A percentile compares a stretch with the other conserved stretches of the same genome.
These are phyloP conservation scores for Haplographium delicatum DNA, from an alignment of 495 filamentous ascomycete genomes.

Conservation along the genomic window DNA sequence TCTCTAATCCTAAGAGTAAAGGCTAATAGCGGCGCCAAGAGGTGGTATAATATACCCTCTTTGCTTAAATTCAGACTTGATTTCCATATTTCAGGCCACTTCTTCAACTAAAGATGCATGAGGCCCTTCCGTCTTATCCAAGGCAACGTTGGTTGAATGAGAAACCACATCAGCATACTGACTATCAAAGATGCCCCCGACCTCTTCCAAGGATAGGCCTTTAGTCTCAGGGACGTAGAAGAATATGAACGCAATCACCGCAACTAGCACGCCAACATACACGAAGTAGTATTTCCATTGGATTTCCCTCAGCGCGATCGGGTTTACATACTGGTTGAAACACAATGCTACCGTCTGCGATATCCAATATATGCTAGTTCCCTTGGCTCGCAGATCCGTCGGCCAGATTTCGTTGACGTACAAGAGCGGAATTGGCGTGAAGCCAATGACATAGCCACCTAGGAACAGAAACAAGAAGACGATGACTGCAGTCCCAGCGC, in stretches of 20 bases:
- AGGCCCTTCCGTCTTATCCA: too few species aligned
- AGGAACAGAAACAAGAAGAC: slow-evolving; percentile 60
- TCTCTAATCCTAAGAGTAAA: too few species aligned
- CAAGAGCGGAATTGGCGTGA: slow-evolving; percentile 54
- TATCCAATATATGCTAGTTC: slow-evolving; percentile 57
- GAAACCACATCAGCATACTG: too few species aligned
- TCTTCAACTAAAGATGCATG: too few species aligned
- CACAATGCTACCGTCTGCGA: slow-evolving; percentile 41
- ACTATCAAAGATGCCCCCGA: slow-evolving; percentile 49
- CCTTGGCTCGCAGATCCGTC: slow-evolving; percentile 52
- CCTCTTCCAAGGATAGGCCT: slow-evolving; percentile 55
- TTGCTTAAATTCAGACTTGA: too few species aligned
- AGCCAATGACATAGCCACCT: slow-evolving; percentile 59
- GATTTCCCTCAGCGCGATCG: slow-evolving; percentile 52
- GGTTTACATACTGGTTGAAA: slow-evolving; percentile 53
- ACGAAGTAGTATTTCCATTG: slow-evolving; percentile 58
- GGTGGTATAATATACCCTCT: too few species aligned
- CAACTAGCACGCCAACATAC: slow-evolving; percentile 55
- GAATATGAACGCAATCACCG: slow-evolving; percentile 52
- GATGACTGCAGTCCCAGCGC: slow-evolving; percentile 21
- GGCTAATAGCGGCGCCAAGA: too few species aligned
- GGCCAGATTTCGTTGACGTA: slow-evolving; percentile 61
- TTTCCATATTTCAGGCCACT: too few species aligned
- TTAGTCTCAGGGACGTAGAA: slow-evolving; percentile 60
- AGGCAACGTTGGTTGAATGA: too few species aligned